phyloP scores from a whole-genome alignment of 148 eudicot species.

The Amaranthus cruentus region DNA sequence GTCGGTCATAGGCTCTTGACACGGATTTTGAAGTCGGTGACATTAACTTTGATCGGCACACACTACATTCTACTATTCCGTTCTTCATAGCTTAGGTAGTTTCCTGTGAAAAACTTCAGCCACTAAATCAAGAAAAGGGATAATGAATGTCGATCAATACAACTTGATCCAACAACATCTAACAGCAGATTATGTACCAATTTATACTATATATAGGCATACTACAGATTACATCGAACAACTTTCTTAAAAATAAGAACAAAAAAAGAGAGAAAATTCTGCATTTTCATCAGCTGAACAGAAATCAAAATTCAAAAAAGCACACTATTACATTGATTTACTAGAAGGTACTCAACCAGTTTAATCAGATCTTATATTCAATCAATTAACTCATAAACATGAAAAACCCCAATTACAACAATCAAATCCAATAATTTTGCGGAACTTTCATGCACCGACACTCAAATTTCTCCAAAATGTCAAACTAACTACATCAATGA shows the following conservation, averaged over 20 bases:
- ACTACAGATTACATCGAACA: not conserved
- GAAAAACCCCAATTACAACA: not conserved
- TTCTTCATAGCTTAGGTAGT: slow-evolving; percentile 44
- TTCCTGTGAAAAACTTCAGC: not conserved
- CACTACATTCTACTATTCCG: slow-evolving; percentile 84
- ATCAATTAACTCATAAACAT: not conserved
- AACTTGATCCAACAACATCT: not conserved
- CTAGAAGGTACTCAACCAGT: slow-evolving; percentile 1
- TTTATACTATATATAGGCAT: not conserved
- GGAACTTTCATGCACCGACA: slow-evolving; percentile 6
- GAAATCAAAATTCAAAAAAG: not conserved
- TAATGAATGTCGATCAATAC: not conserved
- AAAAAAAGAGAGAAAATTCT: not conserved
- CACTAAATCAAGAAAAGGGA: slow-evolving; percentile 6
- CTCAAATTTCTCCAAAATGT: not conserved
- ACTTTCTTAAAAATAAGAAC: not conserved
- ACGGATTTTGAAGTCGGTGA: slow-evolving; percentile 56
- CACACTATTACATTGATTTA: not conserved
- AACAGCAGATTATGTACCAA: not conserved
- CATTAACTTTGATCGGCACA: slow-evolving; percentile 74
- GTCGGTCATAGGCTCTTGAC: slow-evolving; percentile 76
- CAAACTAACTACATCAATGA: not conserved
- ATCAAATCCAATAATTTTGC: not conserved
- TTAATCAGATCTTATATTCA: slow-evolving; percentile 10
- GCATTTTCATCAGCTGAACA: not conserved